Percentiles rank a stretch among this genome's conserved stretches.
Evolutionary conservation across 805 yeast species (phyloP).

Genomic region (Candida ascalaphidarum): DNA sequence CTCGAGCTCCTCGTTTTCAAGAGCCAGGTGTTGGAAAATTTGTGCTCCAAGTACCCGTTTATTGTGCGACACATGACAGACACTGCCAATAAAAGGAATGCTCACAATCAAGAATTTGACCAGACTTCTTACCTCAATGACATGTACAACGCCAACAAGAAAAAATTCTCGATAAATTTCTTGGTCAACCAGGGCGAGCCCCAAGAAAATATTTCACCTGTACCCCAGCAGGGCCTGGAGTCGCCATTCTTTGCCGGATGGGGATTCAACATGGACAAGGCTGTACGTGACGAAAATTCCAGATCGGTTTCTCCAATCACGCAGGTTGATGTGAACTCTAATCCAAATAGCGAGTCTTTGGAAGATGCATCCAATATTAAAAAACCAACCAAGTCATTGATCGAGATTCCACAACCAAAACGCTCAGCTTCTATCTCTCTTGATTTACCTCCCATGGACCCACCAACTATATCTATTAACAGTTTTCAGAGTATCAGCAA

Average conservation of each 20-base stretch:
- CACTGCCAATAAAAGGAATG: conserved; percentile 49
- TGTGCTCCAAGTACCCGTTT: conserved; percentile 51
- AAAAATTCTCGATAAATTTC: conserved; percentile 14
- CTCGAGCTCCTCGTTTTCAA: conserved; percentile 55
- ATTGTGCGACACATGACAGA: conserved; percentile 50
- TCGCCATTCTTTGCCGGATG: conserved; percentile 15
- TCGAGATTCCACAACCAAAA: conserved; percentile 5
- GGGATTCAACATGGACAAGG: conserved; percentile 4
- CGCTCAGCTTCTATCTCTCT: conserved; percentile 8
- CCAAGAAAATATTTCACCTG: too few species aligned
- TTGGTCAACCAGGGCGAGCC: conserved; percentile 8
- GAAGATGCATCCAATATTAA: too few species aligned
- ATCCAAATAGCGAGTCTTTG: too few species aligned
- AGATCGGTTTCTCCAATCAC: conserved; percentile 11
- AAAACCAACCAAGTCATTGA: too few species aligned
- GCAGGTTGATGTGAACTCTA: conserved; percentile 3
- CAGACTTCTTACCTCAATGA: conserved; percentile 2
- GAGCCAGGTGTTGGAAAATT: conserved; percentile 42
- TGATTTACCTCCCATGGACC: conserved; percentile 32
- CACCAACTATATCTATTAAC: conserved; percentile 23
- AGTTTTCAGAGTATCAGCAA: conserved; percentile 25
- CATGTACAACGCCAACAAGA: conserved; percentile 8
- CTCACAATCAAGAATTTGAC: conserved; percentile 10
- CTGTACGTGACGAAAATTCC: conserved; percentile 1
- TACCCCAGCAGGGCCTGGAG: conserved; percentile 1